Percentiles rank a stretch among this genome's conserved stretches.
Evolutionary conservation across 2,329 filamentous ascomycete genomes (phyloP).

Genomic region (Talaromyces sp.): DNA sequence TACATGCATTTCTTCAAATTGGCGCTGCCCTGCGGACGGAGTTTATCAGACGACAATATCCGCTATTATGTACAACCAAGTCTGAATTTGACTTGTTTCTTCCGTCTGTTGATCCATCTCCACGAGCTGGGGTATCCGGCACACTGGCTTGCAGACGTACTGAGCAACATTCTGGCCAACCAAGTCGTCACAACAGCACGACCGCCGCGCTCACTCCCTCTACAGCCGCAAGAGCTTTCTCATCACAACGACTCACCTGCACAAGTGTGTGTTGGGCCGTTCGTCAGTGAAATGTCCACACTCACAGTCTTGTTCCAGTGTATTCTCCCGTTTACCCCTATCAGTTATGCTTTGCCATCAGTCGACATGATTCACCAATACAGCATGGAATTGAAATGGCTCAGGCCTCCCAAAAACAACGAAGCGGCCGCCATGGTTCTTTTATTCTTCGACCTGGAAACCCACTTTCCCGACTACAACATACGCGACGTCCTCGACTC

Average conservation of each 20-base stretch:
- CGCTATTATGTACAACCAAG: neutral
- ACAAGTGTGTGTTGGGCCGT: neutral
- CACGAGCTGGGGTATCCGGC: constrained; percentile 11
- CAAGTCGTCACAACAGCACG: constrained; percentile 1
- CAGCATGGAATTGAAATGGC: neutral
- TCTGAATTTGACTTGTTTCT: constrained; percentile 8
- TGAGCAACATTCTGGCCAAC: constrained; percentile 7
- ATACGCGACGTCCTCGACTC: neutral
- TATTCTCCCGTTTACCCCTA: constrained; percentile 5
- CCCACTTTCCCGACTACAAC: neutral
- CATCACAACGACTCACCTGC: neutral
- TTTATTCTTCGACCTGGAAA: neutral
- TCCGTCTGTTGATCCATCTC: constrained; percentile 9
- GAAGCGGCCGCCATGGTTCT: neutral
- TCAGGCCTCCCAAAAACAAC: neutral
- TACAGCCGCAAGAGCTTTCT: neutral
- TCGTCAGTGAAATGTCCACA: constrained; percentile 4
- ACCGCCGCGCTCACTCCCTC: constrained; percentile 7
- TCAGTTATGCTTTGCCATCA: neutral
- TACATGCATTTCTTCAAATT: constrained; percentile 5
- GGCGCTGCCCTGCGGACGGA: neutral
- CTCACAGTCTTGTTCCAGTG: constrained; percentile 10
- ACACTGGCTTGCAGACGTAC: constrained; percentile 11
- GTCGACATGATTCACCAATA: constrained; percentile 3
- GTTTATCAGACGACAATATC: neutral